These are phyloP conservation scores for Fusarium siculi DNA, from an alignment of 2,329 filamentous ascomycete genomes.

Conservation along the genomic window DNA sequence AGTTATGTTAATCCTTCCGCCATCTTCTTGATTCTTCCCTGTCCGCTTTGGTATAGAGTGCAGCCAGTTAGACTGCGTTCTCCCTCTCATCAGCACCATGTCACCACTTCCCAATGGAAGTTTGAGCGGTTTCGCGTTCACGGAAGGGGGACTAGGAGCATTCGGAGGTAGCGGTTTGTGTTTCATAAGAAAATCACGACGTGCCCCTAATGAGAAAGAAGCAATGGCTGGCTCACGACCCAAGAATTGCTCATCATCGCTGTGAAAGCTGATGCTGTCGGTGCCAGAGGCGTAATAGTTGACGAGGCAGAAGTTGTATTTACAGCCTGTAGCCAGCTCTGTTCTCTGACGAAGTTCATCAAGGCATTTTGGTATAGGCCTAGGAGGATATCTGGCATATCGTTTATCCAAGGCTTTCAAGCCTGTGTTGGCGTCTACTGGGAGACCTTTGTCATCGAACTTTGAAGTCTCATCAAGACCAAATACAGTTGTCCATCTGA, in stretches of 20 bases:
- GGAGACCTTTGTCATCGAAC: conserved; percentile 60
- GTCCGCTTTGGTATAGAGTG: conserved; percentile 82
- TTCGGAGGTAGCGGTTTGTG: conserved; percentile 70
- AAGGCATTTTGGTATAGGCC: conserved; percentile 77
- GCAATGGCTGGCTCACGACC: conserved; percentile 77
- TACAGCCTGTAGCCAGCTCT: conserved; percentile 72
- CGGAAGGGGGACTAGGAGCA: conserved; percentile 43
- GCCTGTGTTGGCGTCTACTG: conserved; percentile 57
- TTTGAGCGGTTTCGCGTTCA: conserved; percentile 56
- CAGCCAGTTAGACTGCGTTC: conserved; percentile 80
- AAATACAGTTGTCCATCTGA: conserved; percentile 65
- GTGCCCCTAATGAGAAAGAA: conserved; percentile 77
- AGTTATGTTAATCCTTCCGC: conserved; percentile 80
- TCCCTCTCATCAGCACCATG: conserved; percentile 82
- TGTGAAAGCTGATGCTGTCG: conserved; percentile 83
- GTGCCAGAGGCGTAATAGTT: conserved; percentile 84
- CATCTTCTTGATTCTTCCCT: conserved; percentile 69
- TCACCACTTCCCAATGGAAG: conserved; percentile 72
- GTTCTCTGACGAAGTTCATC: conserved; percentile 70
- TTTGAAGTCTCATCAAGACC: conserved; percentile 70
- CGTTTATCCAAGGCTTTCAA: conserved; percentile 61
- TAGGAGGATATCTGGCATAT: conserved; percentile 66
- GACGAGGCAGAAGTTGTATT: conserved; percentile 82
- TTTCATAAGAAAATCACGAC: conserved; percentile 81
- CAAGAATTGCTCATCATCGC: conserved; percentile 82